Base-by-base conservation (phyloP, 177 flowering plant species). In the Telopea speciosissima region DNA sequence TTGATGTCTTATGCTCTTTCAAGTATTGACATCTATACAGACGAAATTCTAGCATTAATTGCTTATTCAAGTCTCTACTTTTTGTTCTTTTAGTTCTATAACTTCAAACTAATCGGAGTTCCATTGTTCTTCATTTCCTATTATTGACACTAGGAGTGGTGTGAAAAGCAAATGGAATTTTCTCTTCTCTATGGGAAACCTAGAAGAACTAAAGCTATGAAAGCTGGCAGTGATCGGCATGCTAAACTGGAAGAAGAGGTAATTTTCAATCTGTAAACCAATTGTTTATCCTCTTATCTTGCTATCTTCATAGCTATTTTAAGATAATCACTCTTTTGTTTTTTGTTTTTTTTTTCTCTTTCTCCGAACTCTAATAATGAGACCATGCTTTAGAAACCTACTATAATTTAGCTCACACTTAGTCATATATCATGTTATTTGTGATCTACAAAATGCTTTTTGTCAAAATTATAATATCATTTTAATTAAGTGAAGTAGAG, bases 81-180 rank as follows among this genome's bases (percentile, higher is more conserved):
- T 24, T 28, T 4, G 12, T 13, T 24, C 17, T 25, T 62, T 14
- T 19, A 61, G 26, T 61, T 61, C 63, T 0, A 40, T 42, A 22
- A 40, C 8, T 10, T 26, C 8, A 16, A 24, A 4, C 11, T 52
- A 25, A 67, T 65, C 66, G 28, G 33, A 56, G 66, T 49, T 5
- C 24, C 5, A 49, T 58, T 56, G 45, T 33, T 2, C 19, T 44
- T 33, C 21, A 8, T 67, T 24, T 45, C 69, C 58, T 58, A 7
- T 73, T 68, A 19, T 65, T 61, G 22, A 69, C 56, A 28, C 68
- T 65, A 92, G 96, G 97, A 93, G 79, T 93, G 98, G 98, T 93
- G 98, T 81, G 96, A 90, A 79, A 93, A 92, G 69, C 88, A 87
- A 79, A 86, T 81, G 90, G 96, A 93, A 80, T 92, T 80, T 74